These are phyloP conservation scores for Chenopodium berlandieri DNA, from an alignment of 148 eudicot genomes.

Conservation along the genomic window DNA sequence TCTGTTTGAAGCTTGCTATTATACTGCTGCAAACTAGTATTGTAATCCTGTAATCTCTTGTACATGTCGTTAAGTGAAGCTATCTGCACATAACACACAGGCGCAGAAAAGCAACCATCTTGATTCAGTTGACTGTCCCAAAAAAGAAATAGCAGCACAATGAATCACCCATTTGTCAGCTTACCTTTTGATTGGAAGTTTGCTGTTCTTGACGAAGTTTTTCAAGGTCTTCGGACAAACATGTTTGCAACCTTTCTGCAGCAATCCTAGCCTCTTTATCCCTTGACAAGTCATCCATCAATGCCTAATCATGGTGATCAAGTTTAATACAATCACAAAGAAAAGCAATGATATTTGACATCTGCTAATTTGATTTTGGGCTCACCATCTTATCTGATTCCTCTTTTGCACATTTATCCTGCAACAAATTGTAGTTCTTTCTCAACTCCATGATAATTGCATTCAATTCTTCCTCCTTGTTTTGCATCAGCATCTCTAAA, in stretches of 20 bases:
- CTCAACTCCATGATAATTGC: constrained; percentile 81
- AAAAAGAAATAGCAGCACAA: background rate
- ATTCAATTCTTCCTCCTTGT: constrained; percentile 88
- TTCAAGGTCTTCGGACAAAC: constrained; percentile 62
- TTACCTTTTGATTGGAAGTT: constrained; percentile 67
- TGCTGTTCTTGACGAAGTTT: constrained; percentile 66
- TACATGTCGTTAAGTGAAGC: constrained; percentile 80
- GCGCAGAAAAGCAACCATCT: constrained; percentile 6
- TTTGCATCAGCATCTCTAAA: constrained; percentile 71
- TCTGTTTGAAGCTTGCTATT: constrained; percentile 93
- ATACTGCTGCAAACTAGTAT: constrained; percentile 91
- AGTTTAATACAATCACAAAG: background rate
- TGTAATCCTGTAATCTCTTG: constrained; percentile 88
- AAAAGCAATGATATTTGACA: background rate
- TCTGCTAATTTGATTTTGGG: background rate
- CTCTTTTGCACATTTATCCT: constrained; percentile 72
- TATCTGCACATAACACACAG: constrained; percentile 48
- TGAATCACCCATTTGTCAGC: background rate
- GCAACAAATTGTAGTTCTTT: constrained; percentile 56
- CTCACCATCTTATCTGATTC: constrained; percentile 79
- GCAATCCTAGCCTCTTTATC: constrained; percentile 74
- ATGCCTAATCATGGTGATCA: constrained; percentile 45
- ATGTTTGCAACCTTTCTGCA: constrained; percentile 62
- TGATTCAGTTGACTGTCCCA: background rate
- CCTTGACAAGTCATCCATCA: constrained; percentile 59